These are phyloP conservation scores for Pezicula radicicola DNA, from an alignment of 2,329 filamentous ascomycete genomes.

Conservation along the genomic window DNA sequence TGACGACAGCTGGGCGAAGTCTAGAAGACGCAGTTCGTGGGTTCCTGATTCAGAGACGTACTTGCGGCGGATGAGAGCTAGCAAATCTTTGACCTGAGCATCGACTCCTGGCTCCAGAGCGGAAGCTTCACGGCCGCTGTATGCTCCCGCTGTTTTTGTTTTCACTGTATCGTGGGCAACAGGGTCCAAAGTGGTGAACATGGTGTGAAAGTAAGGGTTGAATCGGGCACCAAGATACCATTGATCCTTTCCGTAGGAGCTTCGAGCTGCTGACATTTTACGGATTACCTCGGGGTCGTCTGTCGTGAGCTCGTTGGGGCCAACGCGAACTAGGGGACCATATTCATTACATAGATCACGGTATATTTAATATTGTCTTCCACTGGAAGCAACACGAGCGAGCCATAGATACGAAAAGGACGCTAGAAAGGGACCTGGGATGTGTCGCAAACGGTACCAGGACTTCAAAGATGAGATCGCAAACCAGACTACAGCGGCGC, in stretches of 20 bases:
- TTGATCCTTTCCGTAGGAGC: background rate
- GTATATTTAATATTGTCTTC: background rate
- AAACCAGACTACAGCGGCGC: no score
- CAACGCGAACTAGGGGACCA: constrained; percentile 13
- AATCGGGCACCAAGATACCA: background rate
- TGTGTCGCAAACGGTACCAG: background rate
- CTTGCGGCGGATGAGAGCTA: background rate
- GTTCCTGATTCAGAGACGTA: background rate
- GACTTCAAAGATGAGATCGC: background rate
- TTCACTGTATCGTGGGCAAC: background rate
- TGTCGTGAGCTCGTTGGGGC: constrained; percentile 20
- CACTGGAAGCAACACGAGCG: background rate
- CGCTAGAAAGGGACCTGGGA: background rate
- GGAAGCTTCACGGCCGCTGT: background rate
- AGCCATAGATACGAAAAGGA: background rate
- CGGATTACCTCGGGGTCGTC: background rate
- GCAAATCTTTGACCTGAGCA: background rate
- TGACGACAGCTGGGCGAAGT: background rate
- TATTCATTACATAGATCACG: background rate
- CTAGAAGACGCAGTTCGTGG: background rate
- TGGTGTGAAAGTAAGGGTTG: background rate
- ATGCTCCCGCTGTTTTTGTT: background rate
- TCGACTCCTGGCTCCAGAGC: background rate
- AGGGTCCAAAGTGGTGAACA: background rate
- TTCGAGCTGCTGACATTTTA: background rate